Evolutionary conservation across 2,329 filamentous ascomycete species (phyloP), one percentile per base, ranked within the genome.

Genomic region (Cryphonectria carpinicola): DNA sequence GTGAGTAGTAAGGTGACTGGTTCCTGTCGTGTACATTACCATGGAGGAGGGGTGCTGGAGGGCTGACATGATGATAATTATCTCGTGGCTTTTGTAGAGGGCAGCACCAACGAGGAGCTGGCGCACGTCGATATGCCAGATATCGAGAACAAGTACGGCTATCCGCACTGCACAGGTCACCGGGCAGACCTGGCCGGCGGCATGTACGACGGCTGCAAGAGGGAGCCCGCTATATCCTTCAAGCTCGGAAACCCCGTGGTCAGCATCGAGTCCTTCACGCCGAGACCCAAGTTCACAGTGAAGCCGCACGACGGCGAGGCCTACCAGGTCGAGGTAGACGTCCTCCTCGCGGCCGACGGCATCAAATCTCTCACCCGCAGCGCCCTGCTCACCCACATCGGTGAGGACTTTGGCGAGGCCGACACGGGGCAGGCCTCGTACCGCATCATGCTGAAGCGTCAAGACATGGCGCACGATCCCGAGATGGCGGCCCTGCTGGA

Each of bases 101-200:
- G 93, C 39, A 85, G 89, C 49, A 89, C 88, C 8, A 86, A 94
- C 77, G 80, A 83, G 4, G 92, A 95, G 79, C 86, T 95, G 8
- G 89, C 88, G 3, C 89, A 92, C 75, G 92, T 95, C 60, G 84
- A 89, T 71, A 87, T 95, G 76, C 83, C 84, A 43, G 89, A 93
- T 74, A 89, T 95, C 73, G 82, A 86, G 65, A 81, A 87, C 11
- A 89, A 87, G 43, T 95, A 94, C 77, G 88, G 88, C 49, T 94
- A 92, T 78, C 89, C 92, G 0, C 93, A 95, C 81, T 94, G 93
- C 87, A 92, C 93, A 5, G 93, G 92, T 10, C 93, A 96, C 78
- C 89, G 93, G 28, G 86, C 90, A 0, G 92, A 90, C 11, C 85
- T 95, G 4, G 92, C 93, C 7, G 87, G 87, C 49, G 87, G 87